These are phyloP conservation scores for Xanthoconium stramineum DNA, from an alignment of 768 basidiomycete species.

Conservation along the genomic window DNA sequence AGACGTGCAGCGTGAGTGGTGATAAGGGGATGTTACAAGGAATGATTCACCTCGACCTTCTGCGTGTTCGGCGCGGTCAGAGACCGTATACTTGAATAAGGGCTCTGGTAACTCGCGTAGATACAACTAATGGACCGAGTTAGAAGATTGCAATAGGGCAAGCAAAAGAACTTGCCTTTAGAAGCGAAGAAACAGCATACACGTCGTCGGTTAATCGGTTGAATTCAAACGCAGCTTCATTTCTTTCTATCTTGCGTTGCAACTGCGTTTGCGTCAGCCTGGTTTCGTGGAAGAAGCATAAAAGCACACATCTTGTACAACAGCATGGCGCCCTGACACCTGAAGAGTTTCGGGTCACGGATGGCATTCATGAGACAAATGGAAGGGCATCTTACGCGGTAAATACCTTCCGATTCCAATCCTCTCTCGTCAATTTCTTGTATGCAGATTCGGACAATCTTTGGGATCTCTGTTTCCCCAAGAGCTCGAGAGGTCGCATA, in stretches of 20 bases:
- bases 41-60: conserved; percentile 62
- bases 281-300: not conserved
- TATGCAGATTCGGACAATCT: conserved; percentile 77
- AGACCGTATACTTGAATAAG: conserved; percentile 74
- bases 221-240: conserved; percentile 75
- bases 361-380: not conserved
- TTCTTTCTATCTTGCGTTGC: conserved; percentile 82
- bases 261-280: conserved; percentile 43
- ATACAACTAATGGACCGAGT: conserved; percentile 51
- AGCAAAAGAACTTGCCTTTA: conserved; percentile 57
- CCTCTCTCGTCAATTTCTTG: conserved; percentile 80
- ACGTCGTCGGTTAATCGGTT: conserved; percentile 71
- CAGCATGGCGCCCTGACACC: conserved; percentile 83
- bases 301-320: conserved; percentile 71
- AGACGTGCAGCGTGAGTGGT: conserved; percentile 1
- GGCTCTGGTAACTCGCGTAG: conserved; percentile 88
- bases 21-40: not conserved
- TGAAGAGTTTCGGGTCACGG: conserved; percentile 26
- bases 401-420: conserved; percentile 75
- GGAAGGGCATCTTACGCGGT: conserved; percentile 49
- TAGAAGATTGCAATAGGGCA: not conserved
- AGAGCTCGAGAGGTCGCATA: conserved; percentile 81
- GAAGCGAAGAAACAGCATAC: conserved; percentile 75
- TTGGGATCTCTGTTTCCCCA: conserved; percentile 71
- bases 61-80: conserved; percentile 79